Conservation (phyloP, 352 stramenopile species). For the Globisporangium ultimum region DNA sequence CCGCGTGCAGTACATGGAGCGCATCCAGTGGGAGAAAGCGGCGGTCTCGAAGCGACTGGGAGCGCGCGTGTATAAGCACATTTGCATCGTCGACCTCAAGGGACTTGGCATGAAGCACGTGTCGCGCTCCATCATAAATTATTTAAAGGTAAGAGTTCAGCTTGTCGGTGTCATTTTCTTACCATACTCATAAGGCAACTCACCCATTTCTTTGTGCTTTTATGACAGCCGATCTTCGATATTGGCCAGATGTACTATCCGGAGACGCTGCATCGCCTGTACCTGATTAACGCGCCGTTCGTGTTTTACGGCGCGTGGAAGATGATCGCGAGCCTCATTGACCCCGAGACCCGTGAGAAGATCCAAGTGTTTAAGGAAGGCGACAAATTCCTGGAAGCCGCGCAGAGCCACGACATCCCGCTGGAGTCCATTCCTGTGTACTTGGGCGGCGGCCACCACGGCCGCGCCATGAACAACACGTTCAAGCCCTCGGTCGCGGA, state of each 20-base stretch:
- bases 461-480: conserved; percentile 60
- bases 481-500: conserved; percentile 57
- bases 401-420: conserved; percentile 61
- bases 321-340: conserved; percentile 65
- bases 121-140: conserved; percentile 44
- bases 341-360: conserved; percentile 77
- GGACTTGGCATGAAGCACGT: conserved; percentile 69
- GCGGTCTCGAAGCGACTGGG: conserved; percentile 62
- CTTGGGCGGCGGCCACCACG: conserved; percentile 53
- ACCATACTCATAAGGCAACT: neutral
- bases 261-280: conserved; percentile 75
- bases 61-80: conserved; percentile 77
- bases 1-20: conserved; percentile 76
- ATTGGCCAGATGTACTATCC: conserved; percentile 78
- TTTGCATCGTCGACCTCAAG: conserved; percentile 78
- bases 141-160: conserved; percentile 49
- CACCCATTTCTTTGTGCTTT: conserved; percentile 4
- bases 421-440: conserved; percentile 52
- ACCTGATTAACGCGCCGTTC: conserved; percentile 78
- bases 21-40: conserved; percentile 72
- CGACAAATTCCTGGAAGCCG: conserved; percentile 49
- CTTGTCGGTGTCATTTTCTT: neutral
- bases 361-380: conserved; percentile 80
- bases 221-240: conserved; percentile 69
- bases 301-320: conserved; percentile 85